Conservation (phyloP, 176 grass and related monocot genomes). For the Carex parvula region DNA sequence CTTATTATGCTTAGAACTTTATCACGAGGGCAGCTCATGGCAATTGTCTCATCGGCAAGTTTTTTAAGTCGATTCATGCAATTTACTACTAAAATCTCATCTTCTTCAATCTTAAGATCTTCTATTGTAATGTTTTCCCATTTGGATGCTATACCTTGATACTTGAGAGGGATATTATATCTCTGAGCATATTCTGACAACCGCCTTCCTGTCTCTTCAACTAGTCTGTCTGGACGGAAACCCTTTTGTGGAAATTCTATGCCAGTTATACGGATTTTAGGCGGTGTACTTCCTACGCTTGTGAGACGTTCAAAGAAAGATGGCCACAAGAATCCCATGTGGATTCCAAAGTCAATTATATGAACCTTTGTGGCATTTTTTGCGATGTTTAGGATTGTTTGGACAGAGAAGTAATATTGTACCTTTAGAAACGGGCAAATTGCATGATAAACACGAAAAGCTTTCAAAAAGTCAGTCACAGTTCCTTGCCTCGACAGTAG, state of each 20-base stretch:
- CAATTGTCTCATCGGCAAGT: constrained; percentile 44
- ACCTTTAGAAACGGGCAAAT: constrained; percentile 39
- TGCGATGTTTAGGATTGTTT: constrained; percentile 40
- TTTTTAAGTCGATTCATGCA: constrained; percentile 30
- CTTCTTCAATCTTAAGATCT: constrained; percentile 46
- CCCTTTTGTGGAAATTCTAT: constrained; percentile 42
- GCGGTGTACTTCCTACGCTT: constrained; percentile 6
- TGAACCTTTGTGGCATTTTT: constrained; percentile 39
- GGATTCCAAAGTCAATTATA: constrained; percentile 63
- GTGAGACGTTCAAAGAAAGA: constrained; percentile 44
- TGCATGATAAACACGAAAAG: constrained; percentile 29
- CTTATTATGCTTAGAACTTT: constrained; percentile 43
- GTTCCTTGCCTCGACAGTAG: constrained; percentile 33
- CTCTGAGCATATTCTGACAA: constrained; percentile 55
- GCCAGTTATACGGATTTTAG: constrained; percentile 47
- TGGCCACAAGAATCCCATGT: constrained; percentile 56
- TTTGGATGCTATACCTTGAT: constrained; percentile 46
- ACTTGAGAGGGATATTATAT: constrained; percentile 52
- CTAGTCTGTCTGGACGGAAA: constrained; percentile 36
- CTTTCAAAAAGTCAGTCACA: constrained; percentile 36
- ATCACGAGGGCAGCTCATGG: constrained; percentile 41
- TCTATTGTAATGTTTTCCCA: constrained; percentile 47
- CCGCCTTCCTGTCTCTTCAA: constrained; percentile 46
- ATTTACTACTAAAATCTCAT: constrained; percentile 55
- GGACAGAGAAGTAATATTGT: constrained; percentile 37